Evolutionary conservation across 2,329 filamentous ascomycete genomes (phyloP).

Genomic region (Penicillium expansum): DNA sequence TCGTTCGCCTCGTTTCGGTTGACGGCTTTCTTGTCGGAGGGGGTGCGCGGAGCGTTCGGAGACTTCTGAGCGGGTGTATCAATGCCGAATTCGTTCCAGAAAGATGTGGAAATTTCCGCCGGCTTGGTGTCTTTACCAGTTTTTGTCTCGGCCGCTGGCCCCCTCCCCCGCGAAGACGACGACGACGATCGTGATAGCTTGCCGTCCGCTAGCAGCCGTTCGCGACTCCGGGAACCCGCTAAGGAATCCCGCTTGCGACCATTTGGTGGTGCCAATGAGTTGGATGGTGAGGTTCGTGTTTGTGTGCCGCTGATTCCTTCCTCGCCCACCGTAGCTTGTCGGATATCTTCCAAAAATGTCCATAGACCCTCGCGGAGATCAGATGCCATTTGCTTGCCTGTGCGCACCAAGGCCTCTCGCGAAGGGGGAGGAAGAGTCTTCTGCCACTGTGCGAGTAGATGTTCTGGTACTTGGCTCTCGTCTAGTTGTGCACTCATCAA

Average conservation of each 20-base stretch:
- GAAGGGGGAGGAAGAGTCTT: slow-evolving; percentile 46
- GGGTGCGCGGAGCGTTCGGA: slow-evolving; percentile 31
- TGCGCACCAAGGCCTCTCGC: slow-evolving; percentile 54
- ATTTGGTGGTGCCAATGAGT: slow-evolving; percentile 17
- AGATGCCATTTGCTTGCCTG: slow-evolving; percentile 74
- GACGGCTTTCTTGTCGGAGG: slow-evolving; percentile 20
- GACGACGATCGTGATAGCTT: slow-evolving; percentile 34
- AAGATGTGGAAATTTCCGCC: slow-evolving; percentile 45
- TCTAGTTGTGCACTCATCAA: slow-evolving; percentile 19
- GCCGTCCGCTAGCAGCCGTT: slow-evolving; percentile 31
- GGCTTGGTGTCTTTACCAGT: slow-evolving; percentile 44
- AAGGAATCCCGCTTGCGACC: slow-evolving; percentile 32
- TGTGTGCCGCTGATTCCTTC: slow-evolving; percentile 68
- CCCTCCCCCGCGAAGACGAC: slow-evolving; percentile 31
- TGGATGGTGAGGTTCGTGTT: slow-evolving; percentile 34
- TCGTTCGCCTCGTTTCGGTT: slow-evolving; percentile 25
- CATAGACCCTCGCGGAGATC: slow-evolving; percentile 87
- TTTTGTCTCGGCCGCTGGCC: slow-evolving; percentile 31
- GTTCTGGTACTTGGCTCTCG: slow-evolving; percentile 31
- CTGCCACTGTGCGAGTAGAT: slow-evolving; percentile 41
- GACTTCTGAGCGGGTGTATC: slow-evolving; percentile 46
- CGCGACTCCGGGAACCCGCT: slow-evolving; percentile 33
- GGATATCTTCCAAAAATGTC: slow-evolving; percentile 92
- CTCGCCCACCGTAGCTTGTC: slow-evolving; percentile 93
- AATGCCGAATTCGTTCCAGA: slow-evolving; percentile 53